Evolutionary conservation across 768 basidiomycete genomes (phyloP).

Genomic region (Tylopilus intermedius): DNA sequence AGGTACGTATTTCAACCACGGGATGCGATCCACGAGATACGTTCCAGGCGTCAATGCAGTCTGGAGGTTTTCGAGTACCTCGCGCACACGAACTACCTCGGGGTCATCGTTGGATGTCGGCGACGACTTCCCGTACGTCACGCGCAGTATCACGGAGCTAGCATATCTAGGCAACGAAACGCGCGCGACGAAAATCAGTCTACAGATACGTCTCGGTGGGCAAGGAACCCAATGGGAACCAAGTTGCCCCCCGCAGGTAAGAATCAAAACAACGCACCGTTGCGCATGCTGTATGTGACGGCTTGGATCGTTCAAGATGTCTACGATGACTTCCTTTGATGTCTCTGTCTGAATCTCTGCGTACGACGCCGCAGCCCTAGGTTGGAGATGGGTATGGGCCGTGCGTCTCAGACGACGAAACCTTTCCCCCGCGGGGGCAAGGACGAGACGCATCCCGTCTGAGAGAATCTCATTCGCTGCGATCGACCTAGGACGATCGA

Average conservation of each 20-base stretch:
- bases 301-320: slow-evolving; percentile 17
- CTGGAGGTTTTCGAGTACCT: slow-evolving; percentile 20
- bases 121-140: slow-evolving; percentile 26
- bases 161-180: slow-evolving; percentile 8
- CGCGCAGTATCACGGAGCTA: slow-evolving; percentile 17
- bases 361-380: slow-evolving; percentile 42
- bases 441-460: slow-evolving; percentile 48
- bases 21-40: slow-evolving; percentile 31
- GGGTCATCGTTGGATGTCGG: slow-evolving; percentile 18
- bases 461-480: slow-evolving; percentile 52
- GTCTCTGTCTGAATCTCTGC: slow-evolving; percentile 40
- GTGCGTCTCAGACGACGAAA: slow-evolving; percentile 54
- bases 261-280: slow-evolving; percentile 6
- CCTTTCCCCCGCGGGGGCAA: slow-evolving; percentile 45
- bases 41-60: slow-evolving; percentile 30
- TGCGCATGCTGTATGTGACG: slow-evolving; percentile 9
- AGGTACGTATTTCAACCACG: slow-evolving; percentile 43
- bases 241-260: too few species aligned
- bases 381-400: slow-evolving; percentile 49
- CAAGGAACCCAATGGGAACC: too few species aligned
- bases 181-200: too few species aligned
- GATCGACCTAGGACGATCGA: slow-evolving; percentile 46
- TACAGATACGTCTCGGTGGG: too few species aligned
- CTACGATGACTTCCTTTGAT: slow-evolving; percentile 12
- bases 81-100: slow-evolving; percentile 14